Evolutionary conservation across 2,329 filamentous ascomycete genomes (phyloP).

Genomic region (Diatrype stigma): DNA sequence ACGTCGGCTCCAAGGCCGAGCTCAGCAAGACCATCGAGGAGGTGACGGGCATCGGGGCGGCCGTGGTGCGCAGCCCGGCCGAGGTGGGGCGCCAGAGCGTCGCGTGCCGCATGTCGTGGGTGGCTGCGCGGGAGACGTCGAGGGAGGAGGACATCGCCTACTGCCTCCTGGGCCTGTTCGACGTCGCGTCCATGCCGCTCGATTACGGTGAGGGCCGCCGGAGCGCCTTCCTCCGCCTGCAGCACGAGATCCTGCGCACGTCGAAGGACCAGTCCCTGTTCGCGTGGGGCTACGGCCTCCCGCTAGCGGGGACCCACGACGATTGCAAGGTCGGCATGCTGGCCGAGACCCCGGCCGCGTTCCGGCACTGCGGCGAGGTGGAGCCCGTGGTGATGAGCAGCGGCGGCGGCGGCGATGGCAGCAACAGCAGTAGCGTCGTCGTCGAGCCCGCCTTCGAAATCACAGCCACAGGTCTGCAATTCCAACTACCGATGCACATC

Average conservation of each 20-base stretch:
- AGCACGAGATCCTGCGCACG: background rate
- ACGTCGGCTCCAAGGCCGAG: background rate
- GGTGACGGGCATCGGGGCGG: background rate
- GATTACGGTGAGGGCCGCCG: background rate
- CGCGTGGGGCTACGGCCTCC: background rate
- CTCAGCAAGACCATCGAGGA: background rate
- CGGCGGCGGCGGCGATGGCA: no score
- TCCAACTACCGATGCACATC: background rate
- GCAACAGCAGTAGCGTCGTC: no score
- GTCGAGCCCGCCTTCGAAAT: background rate
- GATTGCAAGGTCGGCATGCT: background rate
- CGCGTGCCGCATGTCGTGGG: background rate
- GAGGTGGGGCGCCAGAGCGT: background rate
- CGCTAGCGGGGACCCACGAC: background rate
- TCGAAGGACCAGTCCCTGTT: background rate
- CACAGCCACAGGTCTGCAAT: background rate
- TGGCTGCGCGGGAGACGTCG: background rate
- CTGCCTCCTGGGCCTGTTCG: background rate
- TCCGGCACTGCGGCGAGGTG: background rate
- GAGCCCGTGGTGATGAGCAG: background rate
- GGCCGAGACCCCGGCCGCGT: background rate
- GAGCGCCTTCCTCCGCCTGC: background rate
- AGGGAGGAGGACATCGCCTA: background rate
- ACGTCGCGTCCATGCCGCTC: background rate
- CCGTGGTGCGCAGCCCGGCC: background rate